Base-by-base conservation (phyloP, 2,329 filamentous ascomycete species). In the Orbilia quercus region DNA sequence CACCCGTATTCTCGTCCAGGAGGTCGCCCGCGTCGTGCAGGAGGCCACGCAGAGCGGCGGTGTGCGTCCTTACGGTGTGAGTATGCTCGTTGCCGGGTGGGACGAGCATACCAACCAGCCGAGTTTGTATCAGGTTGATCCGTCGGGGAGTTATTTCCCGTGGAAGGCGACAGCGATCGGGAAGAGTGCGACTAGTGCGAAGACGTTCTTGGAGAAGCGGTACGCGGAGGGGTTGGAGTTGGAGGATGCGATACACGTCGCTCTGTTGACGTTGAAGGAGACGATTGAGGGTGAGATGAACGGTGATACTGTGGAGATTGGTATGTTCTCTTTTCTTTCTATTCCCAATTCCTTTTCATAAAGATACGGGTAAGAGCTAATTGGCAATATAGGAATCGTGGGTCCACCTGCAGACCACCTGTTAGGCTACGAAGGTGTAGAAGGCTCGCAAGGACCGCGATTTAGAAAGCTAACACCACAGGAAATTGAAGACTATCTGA, bases 271-370 rank as follows among this genome's bases (percentile, higher is more conserved):
- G 23, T 84, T 99, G 80, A 99, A 99, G 86, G 95, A 99, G 86
- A 97, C 95, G 67, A 99, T 99, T 80, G 94, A 98, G 84, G 95
- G 95, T 67, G 95, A 98, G 84, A 98, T 98, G 94, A 98, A 94
- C 78, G 94, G 94, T 75, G 93, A 98, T 81, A 97, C 94, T 31
- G 96, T 99, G 76, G 95, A 99, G 83, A 97, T 99, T 82, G 94
- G 92, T 92, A 83, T 81, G 88, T 81, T 31, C 47, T 7, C 55
- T 14, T 58, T 11, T 36, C 7, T 47, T 23, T 14, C 25, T n/a
- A 18, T 18, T 3, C 20, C 20, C 6, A 9, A 1, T 11, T 57
- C 16, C 38, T 11, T 7, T 53, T 34, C 45, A 53, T n/a, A 57
- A 55, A 79, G 77, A 79, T 67, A 22, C 36, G 23, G 2, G 20